Percentiles rank a stretch among this genome's conserved stretches.
Evolutionary conservation across 176 grass and related monocot genomes (phyloP).

Genomic region (Juncus effusus): DNA sequence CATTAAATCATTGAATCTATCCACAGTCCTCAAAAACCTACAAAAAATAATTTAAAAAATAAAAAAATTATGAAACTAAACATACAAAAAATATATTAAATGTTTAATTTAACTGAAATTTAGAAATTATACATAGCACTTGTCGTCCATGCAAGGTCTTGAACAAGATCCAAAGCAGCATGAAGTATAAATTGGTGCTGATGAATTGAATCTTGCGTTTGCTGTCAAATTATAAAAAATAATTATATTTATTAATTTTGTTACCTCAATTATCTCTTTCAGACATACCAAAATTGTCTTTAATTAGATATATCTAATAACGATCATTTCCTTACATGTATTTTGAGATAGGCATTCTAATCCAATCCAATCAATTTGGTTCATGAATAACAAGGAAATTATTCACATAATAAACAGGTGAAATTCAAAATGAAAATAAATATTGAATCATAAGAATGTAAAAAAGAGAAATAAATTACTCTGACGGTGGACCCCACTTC

Average conservation of each 20-base stretch:
- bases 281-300: no score
- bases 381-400: no score
- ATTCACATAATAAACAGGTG: no score
- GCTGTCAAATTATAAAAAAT: constrained; percentile 10
- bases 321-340: no score
- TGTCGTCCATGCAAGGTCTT: constrained; percentile 87
- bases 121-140: constrained; percentile 44
- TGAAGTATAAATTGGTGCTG: constrained; percentile 93
- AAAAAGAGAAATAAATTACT: constrained; percentile 26
- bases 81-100: neutral
- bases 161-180: constrained; percentile 83
- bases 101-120: constrained; percentile 18
- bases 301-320: no score
- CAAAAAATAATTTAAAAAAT: constrained; percentile 15
- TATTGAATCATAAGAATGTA: neutral
- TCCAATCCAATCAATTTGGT: no score
- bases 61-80: constrained; percentile 14
- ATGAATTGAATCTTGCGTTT: constrained; percentile 85
- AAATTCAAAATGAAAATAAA: neutral
- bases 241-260: neutral
- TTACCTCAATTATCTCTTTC: no score
- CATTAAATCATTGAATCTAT: constrained; percentile 64
- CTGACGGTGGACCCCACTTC: constrained; percentile 71
- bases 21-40: constrained; percentile 77
- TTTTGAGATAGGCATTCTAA: no score